Evolutionary conservation across 1,139 yeast species (phyloP), one percentile per base, ranked within the genome.

Genomic region (Hansenula lynferdii): DNA sequence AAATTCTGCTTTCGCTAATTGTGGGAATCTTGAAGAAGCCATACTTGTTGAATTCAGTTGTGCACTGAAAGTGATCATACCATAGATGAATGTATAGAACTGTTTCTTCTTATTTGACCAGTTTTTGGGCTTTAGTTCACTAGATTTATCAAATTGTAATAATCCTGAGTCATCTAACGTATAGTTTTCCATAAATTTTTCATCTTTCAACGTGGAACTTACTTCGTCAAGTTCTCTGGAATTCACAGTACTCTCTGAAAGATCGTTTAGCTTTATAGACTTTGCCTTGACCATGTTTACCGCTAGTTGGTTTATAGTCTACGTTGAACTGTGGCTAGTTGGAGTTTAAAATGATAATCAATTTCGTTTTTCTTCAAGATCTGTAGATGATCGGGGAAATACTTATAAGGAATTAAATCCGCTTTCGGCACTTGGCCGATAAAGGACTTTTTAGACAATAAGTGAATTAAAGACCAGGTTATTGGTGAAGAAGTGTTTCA

Each of bases 21-120:
- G 53, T 12, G 58, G 44, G 32, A 49, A 51, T 39, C 41, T 39
- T 14, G 37, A 31, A 1, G 69, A 56, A 0, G 68, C 46, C 47
- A 67, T 49, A 1, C 67, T 54, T 0, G 73, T 62, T 8, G 71
- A 67, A 36, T 64, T 67, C 39, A 69, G 60, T 48, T 68, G 73
- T 0, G 74, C 72, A 7, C 68, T 58, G 47, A 67, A 64, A 1
- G 75, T 68, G 2, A 69, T 60, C 7, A 60, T 34, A 1, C 73
- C 72, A 43, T 61, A 70, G 14, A 62, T 42, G n/a, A 64, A 43
- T 0, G 75, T 70, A 41, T 69, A 70, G 1, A 36, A n/a, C 4
- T 61, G 27, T 42, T 67, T 67, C 40, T 61, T 65, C 5, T 31
- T 35, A 4, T 45, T 26, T 1, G 61, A 17, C 75, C 75, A 70